phyloP scores from a whole-genome alignment of 495 filamentous ascomycete species.

The Copromyces sp. region DNA sequence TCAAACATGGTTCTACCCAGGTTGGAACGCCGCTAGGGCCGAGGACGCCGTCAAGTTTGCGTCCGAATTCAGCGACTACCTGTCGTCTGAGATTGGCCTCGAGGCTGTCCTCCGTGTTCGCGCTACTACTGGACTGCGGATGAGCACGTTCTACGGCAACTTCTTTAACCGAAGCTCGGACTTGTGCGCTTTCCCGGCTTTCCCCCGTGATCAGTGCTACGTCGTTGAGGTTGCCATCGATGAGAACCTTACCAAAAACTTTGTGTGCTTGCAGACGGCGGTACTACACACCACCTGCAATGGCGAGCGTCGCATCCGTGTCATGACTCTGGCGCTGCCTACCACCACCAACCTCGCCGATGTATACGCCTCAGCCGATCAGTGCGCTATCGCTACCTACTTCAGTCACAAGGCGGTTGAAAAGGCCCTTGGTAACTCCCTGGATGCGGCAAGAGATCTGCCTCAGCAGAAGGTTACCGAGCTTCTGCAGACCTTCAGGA shows the following conservation, averaged over 20 bases:
- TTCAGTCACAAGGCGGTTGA: constrained; percentile 98
- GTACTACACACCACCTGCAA: constrained; percentile 98
- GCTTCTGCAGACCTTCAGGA: constrained; percentile 87
- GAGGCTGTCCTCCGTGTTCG: constrained; percentile 94
- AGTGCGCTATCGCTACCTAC: constrained; percentile 83
- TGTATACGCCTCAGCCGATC: constrained; percentile 89
- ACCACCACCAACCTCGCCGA: constrained; percentile 86
- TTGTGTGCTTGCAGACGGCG: constrained; percentile 91
- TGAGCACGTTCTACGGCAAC: constrained; percentile 98
- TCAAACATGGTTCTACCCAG: constrained; percentile 97
- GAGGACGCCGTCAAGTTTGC: constrained; percentile 98
- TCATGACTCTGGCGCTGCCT: constrained; percentile 85
- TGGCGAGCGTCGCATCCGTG: constrained; percentile 86
- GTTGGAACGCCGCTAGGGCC: constrained; percentile 84
- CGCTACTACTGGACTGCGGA: constrained; percentile 87
- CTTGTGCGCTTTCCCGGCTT: constrained; percentile 94
- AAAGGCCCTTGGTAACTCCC: constrained; percentile 68
- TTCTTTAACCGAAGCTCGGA: constrained; percentile 98
- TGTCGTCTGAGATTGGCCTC: constrained; percentile 89
- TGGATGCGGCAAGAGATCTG: constrained; percentile 84
- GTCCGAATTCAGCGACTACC: constrained; percentile 87
- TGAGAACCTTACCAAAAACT: constrained; percentile 84
- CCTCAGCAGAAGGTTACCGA: constrained; percentile 88
- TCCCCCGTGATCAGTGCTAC: constrained; percentile 93
- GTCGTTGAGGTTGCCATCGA: constrained; percentile 99